These are phyloP conservation scores for Xylaria venustula DNA, from an alignment of 495 filamentous ascomycete genomes.

Conservation along the genomic window DNA sequence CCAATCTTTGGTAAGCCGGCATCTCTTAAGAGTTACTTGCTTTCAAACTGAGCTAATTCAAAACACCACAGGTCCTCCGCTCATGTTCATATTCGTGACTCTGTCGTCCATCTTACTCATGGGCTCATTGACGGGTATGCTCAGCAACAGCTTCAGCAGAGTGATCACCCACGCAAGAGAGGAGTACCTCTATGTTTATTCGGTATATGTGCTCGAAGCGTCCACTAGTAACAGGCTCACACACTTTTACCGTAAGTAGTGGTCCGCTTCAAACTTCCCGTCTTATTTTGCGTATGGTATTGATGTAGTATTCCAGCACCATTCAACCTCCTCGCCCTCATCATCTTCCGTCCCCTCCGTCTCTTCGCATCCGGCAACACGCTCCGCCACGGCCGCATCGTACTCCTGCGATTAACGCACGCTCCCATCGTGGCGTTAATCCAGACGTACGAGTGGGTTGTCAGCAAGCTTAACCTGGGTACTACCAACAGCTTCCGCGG, in stretches of 20 bases:
- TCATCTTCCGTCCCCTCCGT: slow-evolving; percentile 79
- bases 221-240: slow-evolving; percentile 77
- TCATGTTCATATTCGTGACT: slow-evolving; percentile 80
- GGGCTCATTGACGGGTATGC: slow-evolving; percentile 85
- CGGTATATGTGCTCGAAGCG: slow-evolving; percentile 74
- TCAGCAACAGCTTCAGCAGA: slow-evolving; percentile 84
- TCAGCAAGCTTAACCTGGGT: slow-evolving; percentile 25
- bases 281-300: slow-evolving; percentile 14
- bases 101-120: slow-evolving; percentile 90
- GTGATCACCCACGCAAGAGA: slow-evolving; percentile 70
- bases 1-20: slow-evolving; percentile 39
- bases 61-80: slow-evolving; percentile 55
- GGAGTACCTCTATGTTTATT: slow-evolving; percentile 82
- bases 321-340: slow-evolving; percentile 78
- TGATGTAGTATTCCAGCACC: slow-evolving; percentile 32
- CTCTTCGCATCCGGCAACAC: slow-evolving; percentile 66
- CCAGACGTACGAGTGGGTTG: slow-evolving; percentile 47
- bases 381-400: slow-evolving; percentile 70
- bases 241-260: slow-evolving; percentile 65
- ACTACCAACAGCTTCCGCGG: slow-evolving; percentile 32
- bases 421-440: slow-evolving; percentile 53
- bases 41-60: slow-evolving; percentile 43
- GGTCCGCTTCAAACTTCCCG: slow-evolving; percentile 26
- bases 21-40: neutral
- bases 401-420: slow-evolving; percentile 67